Percentiles rank a stretch among this genome's conserved stretches.
phyloP scores from a whole-genome alignment of 306 rosid species.

The Lablab purpureus region DNA sequence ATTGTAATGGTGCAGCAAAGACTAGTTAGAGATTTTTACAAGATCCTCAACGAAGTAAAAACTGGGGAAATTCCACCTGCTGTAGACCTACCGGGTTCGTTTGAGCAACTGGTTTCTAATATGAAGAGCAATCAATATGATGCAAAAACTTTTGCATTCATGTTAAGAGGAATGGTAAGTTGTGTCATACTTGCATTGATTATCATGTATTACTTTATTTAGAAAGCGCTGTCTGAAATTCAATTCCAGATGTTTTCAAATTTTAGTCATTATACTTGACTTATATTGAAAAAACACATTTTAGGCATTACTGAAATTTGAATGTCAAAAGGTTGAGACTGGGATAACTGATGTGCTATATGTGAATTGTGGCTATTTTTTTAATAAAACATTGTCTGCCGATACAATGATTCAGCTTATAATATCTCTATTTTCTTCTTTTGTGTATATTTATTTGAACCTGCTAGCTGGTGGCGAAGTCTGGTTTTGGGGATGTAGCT shows the following conservation, averaged over 20 bases:
- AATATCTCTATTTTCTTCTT: conserved; percentile 10
- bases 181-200: conserved; percentile 20
- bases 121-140: conserved; percentile 87
- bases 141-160: conserved; percentile 77
- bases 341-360: conserved; percentile 16
- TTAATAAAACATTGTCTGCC: not conserved
- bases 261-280: not conserved
- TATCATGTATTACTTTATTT: conserved; percentile 7
- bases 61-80: conserved; percentile 73
- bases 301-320: conserved; percentile 27
- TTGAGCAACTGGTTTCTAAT: conserved; percentile 83
- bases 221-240: conserved; percentile 36
- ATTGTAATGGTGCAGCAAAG: conserved; percentile 63
- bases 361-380: not conserved
- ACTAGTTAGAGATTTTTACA: conserved; percentile 89
- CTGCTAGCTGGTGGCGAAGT: not conserved
- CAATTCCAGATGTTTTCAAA: conserved; percentile 32
- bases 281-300: not conserved
- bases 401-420: conserved; percentile 3
- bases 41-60: conserved; percentile 84
- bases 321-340: conserved; percentile 32
- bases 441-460: conserved; percentile 16
- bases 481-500: not conserved
- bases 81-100: conserved; percentile 83
- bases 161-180: conserved; percentile 90